A percentile compares a stretch with the other conserved stretches of the same genome.
These are phyloP conservation scores for Atkinsonella texensis DNA, from an alignment of 2,329 filamentous ascomycete species.

Conservation along the genomic window DNA sequence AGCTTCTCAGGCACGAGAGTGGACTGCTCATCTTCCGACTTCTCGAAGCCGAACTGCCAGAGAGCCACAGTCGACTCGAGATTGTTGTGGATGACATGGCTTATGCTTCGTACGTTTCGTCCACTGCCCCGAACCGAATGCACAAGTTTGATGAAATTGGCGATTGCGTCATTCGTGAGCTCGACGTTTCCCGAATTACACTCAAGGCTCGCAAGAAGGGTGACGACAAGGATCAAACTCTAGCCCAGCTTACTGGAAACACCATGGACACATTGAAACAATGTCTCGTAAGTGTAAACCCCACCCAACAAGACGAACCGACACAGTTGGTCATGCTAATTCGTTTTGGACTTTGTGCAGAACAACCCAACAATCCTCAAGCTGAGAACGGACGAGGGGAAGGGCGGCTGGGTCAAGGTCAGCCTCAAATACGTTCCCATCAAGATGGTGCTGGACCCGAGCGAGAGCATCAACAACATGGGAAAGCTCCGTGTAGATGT, in stretches of 20 bases:
- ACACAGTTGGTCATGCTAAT: background rate
- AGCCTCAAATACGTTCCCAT: constrained; percentile 92
- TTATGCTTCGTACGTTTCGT: constrained; percentile 77
- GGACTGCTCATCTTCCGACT: constrained; percentile 92
- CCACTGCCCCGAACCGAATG: constrained; percentile 55
- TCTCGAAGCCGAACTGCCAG: constrained; percentile 74
- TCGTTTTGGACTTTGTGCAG: constrained; percentile 25
- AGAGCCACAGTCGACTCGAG: constrained; percentile 66
- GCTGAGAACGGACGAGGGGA: constrained; percentile 67
- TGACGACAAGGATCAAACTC: constrained; percentile 62
- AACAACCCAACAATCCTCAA: constrained; percentile 81
- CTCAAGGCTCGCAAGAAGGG: constrained; percentile 73
- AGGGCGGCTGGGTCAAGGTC: constrained; percentile 69
- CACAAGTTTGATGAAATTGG: constrained; percentile 83
- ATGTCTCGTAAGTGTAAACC: constrained; percentile 57
- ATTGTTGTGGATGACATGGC: constrained; percentile 90
- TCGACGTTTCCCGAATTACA: constrained; percentile 92
- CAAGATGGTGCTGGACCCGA: constrained; percentile 85
- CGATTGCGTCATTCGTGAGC: constrained; percentile 88
- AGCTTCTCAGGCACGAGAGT: constrained; percentile 76
- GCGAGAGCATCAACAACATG: constrained; percentile 98
- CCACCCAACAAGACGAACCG: background rate
- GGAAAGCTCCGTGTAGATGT: constrained; percentile 90
- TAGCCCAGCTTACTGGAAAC: constrained; percentile 73
- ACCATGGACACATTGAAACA: constrained; percentile 82